A percentile compares a stretch with the other conserved stretches of the same genome.
These are phyloP conservation scores for Colletotrichum siamense DNA, from an alignment of 2,329 filamentous ascomycete species.

Conservation along the genomic window DNA sequence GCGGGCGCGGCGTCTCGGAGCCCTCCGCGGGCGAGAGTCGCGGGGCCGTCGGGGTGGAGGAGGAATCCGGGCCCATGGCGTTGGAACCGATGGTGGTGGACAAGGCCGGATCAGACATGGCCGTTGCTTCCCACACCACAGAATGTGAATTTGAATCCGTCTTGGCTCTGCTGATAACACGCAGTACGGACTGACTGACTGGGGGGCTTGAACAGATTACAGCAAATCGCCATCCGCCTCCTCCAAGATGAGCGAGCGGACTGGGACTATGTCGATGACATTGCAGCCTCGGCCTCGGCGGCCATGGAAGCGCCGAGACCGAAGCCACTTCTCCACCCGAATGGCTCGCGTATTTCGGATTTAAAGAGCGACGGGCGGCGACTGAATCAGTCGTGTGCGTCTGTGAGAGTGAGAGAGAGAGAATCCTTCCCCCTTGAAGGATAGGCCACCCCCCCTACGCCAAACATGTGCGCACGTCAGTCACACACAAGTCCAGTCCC, in stretches of 20 bases:
- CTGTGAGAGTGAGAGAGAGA: background rate
- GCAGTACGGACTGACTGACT: background rate
- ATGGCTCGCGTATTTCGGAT: background rate
- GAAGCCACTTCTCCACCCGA: background rate
- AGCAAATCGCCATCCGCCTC: background rate
- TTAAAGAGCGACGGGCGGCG: background rate
- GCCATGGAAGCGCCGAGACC: background rate
- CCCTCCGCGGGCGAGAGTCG: background rate
- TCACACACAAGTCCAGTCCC: background rate
- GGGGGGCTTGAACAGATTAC: background rate
- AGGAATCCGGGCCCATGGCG: background rate
- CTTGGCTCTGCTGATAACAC: background rate
- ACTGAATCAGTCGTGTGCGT: background rate
- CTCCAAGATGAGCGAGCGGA: background rate
- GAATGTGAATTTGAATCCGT: background rate
- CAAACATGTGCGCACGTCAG: background rate
- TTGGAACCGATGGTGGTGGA: background rate
- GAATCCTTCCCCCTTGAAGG: background rate
- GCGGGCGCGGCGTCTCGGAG: background rate
- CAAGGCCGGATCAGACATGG: background rate
- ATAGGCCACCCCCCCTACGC: background rate
- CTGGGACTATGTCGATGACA: background rate
- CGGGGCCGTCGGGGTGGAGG: background rate
- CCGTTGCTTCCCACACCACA: background rate
- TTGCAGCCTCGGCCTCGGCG: conserved; percentile 4